Evolutionary conservation across 805 yeast genomes (phyloP).

Genomic region (Zygosaccharomyces bailii): DNA sequence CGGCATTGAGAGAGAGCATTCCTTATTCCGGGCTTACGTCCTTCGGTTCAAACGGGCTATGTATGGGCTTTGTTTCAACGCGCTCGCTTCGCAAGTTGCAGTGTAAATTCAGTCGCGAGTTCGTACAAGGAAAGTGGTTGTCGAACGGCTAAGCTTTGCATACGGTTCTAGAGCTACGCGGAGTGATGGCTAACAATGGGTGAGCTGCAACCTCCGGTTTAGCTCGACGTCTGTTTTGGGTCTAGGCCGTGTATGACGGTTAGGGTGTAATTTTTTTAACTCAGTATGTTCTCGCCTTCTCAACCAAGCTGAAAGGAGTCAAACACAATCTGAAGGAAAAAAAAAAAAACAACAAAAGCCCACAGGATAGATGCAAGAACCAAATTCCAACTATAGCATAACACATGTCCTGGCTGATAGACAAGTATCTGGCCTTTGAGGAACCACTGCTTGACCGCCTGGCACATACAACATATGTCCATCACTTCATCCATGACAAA

Average conservation of each 20-base stretch:
- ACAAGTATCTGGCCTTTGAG: constrained; percentile 25
- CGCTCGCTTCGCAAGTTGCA: not conserved
- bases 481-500: constrained; percentile 28
- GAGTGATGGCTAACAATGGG: not conserved
- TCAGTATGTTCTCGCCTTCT: too few relatives aligned
- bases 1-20: not conserved
- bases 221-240: too few relatives aligned
- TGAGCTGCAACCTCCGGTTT: too few relatives aligned
- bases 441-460: constrained; percentile 17
- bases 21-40: not conserved
- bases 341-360: too few relatives aligned
- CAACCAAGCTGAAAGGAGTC: too few relatives aligned
- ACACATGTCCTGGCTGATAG: constrained; percentile 4
- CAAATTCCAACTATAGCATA: too few relatives aligned
- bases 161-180: not conserved
- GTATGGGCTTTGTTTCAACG: constrained; percentile 1
- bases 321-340: not conserved
- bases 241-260: too few relatives aligned
- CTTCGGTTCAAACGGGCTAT: not conserved
- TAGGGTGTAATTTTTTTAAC: too few relatives aligned
- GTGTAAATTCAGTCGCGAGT: not conserved
- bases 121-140: not conserved
- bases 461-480: constrained; percentile 19
- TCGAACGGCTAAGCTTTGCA: not conserved
- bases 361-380: too few relatives aligned